phyloP scores from a whole-genome alignment of 352 stramenopile species.

The Sclerospora graminicola region DNA sequence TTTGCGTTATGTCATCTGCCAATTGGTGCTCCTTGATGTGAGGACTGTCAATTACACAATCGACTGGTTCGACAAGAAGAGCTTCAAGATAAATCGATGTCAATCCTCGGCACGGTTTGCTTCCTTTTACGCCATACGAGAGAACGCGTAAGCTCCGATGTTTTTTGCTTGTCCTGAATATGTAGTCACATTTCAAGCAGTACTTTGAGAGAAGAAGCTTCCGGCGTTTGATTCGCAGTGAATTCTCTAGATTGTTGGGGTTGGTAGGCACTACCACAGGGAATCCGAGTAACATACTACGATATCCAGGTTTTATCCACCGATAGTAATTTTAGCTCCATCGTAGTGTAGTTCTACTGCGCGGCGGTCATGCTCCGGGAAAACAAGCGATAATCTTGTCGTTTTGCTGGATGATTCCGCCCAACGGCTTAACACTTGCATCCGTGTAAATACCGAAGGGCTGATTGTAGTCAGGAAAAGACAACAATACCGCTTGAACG shows the following conservation, averaged over 20 bases:
- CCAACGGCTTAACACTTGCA: not conserved
- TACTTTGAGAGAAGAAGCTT: constrained; percentile 3
- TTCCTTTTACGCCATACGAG: not conserved
- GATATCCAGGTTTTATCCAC: constrained; percentile 2
- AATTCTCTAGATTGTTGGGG: constrained; percentile 4
- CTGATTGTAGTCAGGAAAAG: constrained; percentile 1
- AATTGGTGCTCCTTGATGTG: constrained; percentile 6
- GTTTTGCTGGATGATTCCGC: not conserved
- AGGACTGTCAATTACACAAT: not conserved
- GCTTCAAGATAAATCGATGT: constrained; percentile 1
- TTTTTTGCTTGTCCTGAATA: constrained; percentile 1
- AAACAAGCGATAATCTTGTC: constrained; percentile 4
- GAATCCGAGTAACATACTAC: constrained; percentile 6
- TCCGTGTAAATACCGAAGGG: constrained; percentile 1
- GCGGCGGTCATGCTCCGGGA: not conserved
- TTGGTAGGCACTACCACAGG: constrained; percentile 1
- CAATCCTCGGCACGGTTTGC: not conserved
- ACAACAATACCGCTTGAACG: not conserved
- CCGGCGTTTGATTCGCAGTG: not conserved
- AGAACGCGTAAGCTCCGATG: constrained; percentile 5
- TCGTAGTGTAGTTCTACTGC: constrained; percentile 4
- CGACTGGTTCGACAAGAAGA: not conserved
- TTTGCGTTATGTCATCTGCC: not conserved
- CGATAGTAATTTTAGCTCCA: constrained; percentile 2
- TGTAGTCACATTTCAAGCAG: not conserved